phyloP scores from a whole-genome alignment of 345 rosid species.

The Mercurialis annua region DNA sequence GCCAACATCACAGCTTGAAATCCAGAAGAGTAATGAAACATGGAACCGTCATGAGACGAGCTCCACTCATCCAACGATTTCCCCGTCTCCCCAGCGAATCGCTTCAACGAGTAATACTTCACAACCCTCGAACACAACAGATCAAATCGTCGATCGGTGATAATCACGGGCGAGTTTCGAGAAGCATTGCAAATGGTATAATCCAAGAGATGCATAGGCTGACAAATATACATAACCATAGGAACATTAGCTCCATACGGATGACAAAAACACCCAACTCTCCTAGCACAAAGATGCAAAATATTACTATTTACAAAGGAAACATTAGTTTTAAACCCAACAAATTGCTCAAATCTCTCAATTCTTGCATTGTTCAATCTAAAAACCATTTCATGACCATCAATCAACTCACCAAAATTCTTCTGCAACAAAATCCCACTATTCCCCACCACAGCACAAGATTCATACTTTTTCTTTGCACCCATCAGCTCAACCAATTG shows the following conservation, averaged over 20 bases:
- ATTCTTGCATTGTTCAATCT: constrained; percentile 83
- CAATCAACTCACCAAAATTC: constrained; percentile 59
- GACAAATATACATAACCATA: constrained; percentile 77
- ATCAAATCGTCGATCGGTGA: constrained; percentile 85
- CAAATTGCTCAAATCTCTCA: constrained; percentile 43
- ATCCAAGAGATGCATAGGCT: constrained; percentile 79
- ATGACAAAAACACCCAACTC: constrained; percentile 67
- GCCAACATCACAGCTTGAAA: constrained; percentile 89
- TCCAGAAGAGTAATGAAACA: constrained; percentile 94
- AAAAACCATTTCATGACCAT: constrained; percentile 77
- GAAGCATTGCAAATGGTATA: constrained; percentile 61
- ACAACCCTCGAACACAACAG: constrained; percentile 66
- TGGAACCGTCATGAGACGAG: constrained; percentile 56
- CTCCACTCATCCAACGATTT: constrained; percentile 61
- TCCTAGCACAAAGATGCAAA: constrained; percentile 65
- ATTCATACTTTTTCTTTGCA: constrained; percentile 40
- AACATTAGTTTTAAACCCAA: constrained; percentile 67
- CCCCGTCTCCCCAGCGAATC: constrained; percentile 47
- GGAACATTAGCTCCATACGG: constrained; percentile 73
- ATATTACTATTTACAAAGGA: constrained; percentile 90
- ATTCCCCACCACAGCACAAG: constrained; percentile 95
- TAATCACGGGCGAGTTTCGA: constrained; percentile 51
- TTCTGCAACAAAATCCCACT: constrained; percentile 70
- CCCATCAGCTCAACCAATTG: constrained; percentile 47
- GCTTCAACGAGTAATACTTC: constrained; percentile 76